Evolutionary conservation across 2,329 filamentous ascomycete genomes (phyloP), one percentile per base, ranked within the genome.

Genomic region (Verticillium isaacii): DNA sequence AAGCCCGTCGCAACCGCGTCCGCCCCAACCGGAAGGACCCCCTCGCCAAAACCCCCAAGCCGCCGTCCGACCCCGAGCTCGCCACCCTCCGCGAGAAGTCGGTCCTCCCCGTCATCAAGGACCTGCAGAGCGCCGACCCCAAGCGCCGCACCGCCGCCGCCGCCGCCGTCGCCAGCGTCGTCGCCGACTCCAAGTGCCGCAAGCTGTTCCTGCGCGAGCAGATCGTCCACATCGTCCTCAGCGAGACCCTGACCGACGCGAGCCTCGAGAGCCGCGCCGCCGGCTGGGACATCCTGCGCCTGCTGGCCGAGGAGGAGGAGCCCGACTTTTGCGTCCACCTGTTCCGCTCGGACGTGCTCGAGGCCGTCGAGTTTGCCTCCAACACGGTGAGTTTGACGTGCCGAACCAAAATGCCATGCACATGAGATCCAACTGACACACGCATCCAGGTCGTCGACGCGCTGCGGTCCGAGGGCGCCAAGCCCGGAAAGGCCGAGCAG

Each of bases 161-260:
- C 8, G 74, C 76, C 17, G 86, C 85, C 29, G 80, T 89, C 59
- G 80, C 82, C 62, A 88, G 85, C 73, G 82, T 88, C 59, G 82
- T 89, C 58, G 81, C 86, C 61, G 85, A 90, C 67, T 69, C 79
- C 32, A 83, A 79, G 66, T 88, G 85, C 68, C 81, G 88, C 65
- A 89, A 89, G 73, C 72, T 90, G 61, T 79, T 90, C 25, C 76
- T 90, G 63, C 79, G 87, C 25, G 88, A 90, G 73, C 85, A 89
- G 72, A 79, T 90, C 66, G 86, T 90, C 54, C 82, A 82, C 67
- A 83, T 84, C 59, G 72, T 90, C 54, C 79, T 90, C 63, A 85
- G 81, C 36, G 84, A 89, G 76, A 88, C 85, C 34, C 74, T 90
- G 61, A 86, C 85, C 29, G 87, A 90, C 69, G 76, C 81, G 41